Percentiles rank a stretch among this genome's conserved stretches.
phyloP scores from a whole-genome alignment of 2,329 filamentous ascomycete genomes.

The Venturia pyrina region DNA sequence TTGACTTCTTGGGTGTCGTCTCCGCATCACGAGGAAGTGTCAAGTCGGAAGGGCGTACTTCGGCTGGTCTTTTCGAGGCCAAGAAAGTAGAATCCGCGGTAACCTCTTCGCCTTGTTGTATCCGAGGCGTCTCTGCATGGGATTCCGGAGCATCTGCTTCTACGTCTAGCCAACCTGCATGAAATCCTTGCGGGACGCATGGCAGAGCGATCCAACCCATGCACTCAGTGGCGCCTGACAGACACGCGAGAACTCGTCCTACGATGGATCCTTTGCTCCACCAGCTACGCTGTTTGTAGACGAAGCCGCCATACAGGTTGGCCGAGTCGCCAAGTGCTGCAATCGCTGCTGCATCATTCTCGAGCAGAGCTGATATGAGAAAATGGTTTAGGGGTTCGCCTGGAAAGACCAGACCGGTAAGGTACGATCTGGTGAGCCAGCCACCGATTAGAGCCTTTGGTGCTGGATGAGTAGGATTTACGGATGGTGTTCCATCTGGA shows the following conservation, averaged over 20 bases:
- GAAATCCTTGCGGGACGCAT: conserved; percentile 28
- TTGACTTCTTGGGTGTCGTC: conserved; percentile 19
- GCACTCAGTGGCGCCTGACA: conserved; percentile 36
- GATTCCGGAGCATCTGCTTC: conserved; percentile 24
- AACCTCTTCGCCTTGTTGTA: conserved; percentile 24
- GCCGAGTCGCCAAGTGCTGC: conserved; percentile 38
- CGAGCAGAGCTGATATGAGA: conserved; percentile 45
- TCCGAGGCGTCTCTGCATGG: conserved; percentile 23
- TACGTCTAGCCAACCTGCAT: conserved; percentile 42
- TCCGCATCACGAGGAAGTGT: conserved; percentile 27
- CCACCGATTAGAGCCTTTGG: conserved; percentile 21
- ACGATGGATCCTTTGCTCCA: conserved; percentile 49
- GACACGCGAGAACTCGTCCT: conserved; percentile 41
- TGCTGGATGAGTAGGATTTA: neutral
- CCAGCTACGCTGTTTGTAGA: conserved; percentile 40
- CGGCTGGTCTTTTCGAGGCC: conserved; percentile 17
- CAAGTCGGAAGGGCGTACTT: conserved; percentile 27
- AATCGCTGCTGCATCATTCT: conserved; percentile 43
- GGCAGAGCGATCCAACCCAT: conserved; percentile 45
- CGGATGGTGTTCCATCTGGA: neutral
- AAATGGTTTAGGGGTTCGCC: conserved; percentile 44
- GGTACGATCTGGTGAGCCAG: conserved; percentile 46
- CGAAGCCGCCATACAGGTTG: conserved; percentile 45
- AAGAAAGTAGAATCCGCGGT: conserved; percentile 26
- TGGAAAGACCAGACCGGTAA: conserved; percentile 45